phyloP scores from a whole-genome alignment of 331 rosid species.

The Acacia concinna region DNA sequence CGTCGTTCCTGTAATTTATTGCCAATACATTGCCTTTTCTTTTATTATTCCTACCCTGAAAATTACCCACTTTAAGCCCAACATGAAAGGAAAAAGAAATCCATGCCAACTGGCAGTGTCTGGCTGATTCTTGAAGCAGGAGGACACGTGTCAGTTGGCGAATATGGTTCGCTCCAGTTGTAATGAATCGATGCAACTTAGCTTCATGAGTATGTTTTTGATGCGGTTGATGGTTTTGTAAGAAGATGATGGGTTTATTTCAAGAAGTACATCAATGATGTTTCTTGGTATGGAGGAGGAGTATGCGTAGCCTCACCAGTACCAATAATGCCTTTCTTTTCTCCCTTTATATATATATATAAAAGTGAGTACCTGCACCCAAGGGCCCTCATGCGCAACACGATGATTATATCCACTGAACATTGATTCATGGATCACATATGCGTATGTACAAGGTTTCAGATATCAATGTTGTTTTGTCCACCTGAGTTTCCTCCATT shows the following conservation, averaged over 20 bases:
- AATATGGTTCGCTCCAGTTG: background rate
- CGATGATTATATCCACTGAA: constrained; percentile 57
- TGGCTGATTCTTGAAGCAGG: constrained; percentile 33
- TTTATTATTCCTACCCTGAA: constrained; percentile 7
- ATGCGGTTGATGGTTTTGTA: constrained; percentile 32
- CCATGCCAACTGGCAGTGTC: constrained; percentile 29
- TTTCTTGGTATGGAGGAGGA: constrained; percentile 31
- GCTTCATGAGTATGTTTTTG: constrained; percentile 33
- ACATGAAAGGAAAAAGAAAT: background rate
- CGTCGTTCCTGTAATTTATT: background rate
- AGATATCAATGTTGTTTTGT: constrained; percentile 34
- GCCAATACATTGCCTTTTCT: constrained; percentile 11
- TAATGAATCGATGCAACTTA: constrained; percentile 34
- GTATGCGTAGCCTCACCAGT: constrained; percentile 40
- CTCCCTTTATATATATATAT: background rate
- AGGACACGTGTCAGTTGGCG: constrained; percentile 27
- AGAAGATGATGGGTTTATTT: constrained; percentile 1
- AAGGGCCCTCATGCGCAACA: constrained; percentile 49
- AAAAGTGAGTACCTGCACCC: constrained; percentile 32
- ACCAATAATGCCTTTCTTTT: constrained; percentile 26
- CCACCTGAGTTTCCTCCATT: constrained; percentile 19
- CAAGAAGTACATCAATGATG: constrained; percentile 41
- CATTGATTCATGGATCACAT: constrained; percentile 35
- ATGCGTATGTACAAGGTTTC: constrained; percentile 24
- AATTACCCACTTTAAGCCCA: background rate